Evolutionary conservation across 139 green algal species (phyloP), one percentile per base, ranked within the genome.

Genomic region (Prasinococcaceae sp.): DNA sequence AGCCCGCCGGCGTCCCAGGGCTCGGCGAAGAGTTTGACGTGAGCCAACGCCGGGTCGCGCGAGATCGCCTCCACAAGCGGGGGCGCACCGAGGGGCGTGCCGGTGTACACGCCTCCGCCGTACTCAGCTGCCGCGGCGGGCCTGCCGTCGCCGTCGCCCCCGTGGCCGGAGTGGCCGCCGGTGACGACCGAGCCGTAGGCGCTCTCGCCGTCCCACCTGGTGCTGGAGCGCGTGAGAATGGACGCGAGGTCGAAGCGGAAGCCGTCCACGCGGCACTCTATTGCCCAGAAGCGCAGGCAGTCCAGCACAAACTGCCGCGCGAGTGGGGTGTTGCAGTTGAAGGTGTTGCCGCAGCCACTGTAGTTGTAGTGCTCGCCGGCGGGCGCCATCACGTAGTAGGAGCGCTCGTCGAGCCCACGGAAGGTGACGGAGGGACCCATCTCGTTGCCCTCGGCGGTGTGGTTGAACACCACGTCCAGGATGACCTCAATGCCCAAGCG

Each of bases 401-500:
- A 63, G 0, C 79, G 65, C 74, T 98, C 95, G 71, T 96, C 90
- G 41, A 98, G 67, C n/a, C 90, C 90, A 49, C 82, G 69, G 76
- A 99, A 96, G 9, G 76, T 90, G 6, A 97, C 48, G 4, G 77
- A 83, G 28, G 85, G 86, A 0, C 90, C 90, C 40, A 72, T 60
- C 47, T 97, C 80, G 68, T 96, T 95, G 50, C 90, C 90, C 65
- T 99, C 90, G 3, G 88, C 88, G 2, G 88, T 97, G 79, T 99
- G 90, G 73, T 99, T 99, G 79, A 96, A 95, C 44, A 99, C 92
- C 3, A 99, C 85, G 60, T 97, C 90, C 57, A 99, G 63, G 47
- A 96, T 90, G 22, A 99, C 83, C 82, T 98, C 92, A 4, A 99
- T 94, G 36, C 92, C 90, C 3, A 81, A 47, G 53, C 65, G 70